These are phyloP conservation scores for Tylopilus orsonianus DNA, from an alignment of 1,284 basidiomycete species.

Conservation along the genomic window DNA sequence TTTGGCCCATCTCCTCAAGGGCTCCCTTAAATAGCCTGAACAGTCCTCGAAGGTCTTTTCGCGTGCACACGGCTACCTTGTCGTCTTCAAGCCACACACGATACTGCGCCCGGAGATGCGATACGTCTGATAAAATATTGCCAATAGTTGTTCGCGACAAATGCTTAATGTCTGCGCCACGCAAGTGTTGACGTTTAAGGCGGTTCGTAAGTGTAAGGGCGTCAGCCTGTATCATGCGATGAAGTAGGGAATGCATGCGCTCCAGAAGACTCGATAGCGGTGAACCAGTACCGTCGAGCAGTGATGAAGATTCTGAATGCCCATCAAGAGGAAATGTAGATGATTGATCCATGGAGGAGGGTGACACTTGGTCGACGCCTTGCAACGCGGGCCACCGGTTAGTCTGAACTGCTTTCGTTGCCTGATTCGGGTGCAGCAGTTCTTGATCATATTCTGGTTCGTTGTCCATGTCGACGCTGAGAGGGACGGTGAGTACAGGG, in stretches of 20 bases:
- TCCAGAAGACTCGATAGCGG: constrained; percentile 70
- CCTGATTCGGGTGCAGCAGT: constrained; percentile 40
- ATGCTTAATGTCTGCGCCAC: constrained; percentile 83
- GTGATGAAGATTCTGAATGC: constrained; percentile 67
- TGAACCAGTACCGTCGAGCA: constrained; percentile 51
- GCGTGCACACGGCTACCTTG: constrained; percentile 63
- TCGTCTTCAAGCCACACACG: constrained; percentile 72
- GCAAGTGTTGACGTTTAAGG: constrained; percentile 88
- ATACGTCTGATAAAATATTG: constrained; percentile 72
- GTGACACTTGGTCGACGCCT: constrained; percentile 33
- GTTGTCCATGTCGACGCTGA: constrained; percentile 51
- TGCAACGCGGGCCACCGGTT: constrained; percentile 43
- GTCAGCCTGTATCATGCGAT: constrained; percentile 78
- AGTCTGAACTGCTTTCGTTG: constrained; percentile 74
- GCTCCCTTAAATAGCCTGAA: constrained; percentile 87
- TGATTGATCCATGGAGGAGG: constrained; percentile 42
- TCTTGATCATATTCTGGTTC: constrained; percentile 38
- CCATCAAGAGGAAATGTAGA: constrained; percentile 53
- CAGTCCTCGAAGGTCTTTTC: constrained; percentile 81
- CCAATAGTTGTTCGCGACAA: constrained; percentile 84
- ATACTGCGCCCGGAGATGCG: constrained; percentile 74
- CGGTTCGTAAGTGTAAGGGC: constrained; percentile 86
- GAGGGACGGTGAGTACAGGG: constrained; percentile 38
- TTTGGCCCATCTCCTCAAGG: constrained; percentile 79
- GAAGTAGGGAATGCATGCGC: constrained; percentile 64